Conservation (phyloP, 306 rosid species). For the Vigna angularis region DNA sequence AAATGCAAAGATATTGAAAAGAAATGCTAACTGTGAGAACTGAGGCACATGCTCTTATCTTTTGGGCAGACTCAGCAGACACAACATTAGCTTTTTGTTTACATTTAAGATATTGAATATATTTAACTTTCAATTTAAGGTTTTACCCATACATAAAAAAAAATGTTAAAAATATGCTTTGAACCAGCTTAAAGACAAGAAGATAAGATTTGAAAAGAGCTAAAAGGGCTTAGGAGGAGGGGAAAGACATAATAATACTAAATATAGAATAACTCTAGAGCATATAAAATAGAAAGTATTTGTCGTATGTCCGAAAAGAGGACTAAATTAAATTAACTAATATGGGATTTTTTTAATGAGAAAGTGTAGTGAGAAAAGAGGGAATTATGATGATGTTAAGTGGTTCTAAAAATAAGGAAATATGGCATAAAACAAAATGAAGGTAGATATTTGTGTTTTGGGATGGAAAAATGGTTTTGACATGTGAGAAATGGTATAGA, state of each 20-base stretch:
- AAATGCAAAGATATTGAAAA: slow-evolving; percentile 13
- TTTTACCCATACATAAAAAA: too few relatives aligned
- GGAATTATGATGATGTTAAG: not conserved
- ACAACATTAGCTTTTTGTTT: not conserved
- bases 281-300: not conserved
- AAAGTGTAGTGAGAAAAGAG: too few relatives aligned
- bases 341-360: too few relatives aligned
- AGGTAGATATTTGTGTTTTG: too few relatives aligned
- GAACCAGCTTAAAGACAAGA: too few relatives aligned
- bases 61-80: not conserved
- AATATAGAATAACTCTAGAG: not conserved
- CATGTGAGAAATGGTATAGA: not conserved
- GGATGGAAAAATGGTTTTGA: too few relatives aligned
- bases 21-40: slow-evolving; percentile 16
- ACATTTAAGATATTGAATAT: not conserved
- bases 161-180: too few relatives aligned
- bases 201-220: too few relatives aligned
- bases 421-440: not conserved
- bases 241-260: too few relatives aligned
- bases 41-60: not conserved
- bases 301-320: not conserved
- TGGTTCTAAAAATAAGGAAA: not conserved
- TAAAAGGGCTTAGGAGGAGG: too few relatives aligned
- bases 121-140: too few relatives aligned
- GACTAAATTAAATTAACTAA: not conserved